A percentile compares a stretch with the other conserved stretches of the same genome.
phyloP scores from a whole-genome alignment of 441 rosid genomes.

The Erysimum cheiri region DNA sequence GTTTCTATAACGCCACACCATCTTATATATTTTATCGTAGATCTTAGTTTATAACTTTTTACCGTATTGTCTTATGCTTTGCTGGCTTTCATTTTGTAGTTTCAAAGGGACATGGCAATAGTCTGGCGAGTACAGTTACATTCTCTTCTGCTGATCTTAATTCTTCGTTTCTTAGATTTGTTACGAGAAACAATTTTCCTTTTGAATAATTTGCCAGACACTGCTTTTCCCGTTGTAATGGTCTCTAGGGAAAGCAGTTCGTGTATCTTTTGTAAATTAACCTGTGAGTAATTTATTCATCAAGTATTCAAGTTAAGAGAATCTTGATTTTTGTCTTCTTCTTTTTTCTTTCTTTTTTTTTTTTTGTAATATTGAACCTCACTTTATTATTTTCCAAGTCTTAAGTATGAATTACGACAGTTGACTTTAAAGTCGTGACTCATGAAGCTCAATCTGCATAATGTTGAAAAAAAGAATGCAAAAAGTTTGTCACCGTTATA shows the following conservation, averaged over 20 bases:
- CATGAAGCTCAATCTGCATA: background rate
- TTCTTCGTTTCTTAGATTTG: conserved; percentile 32
- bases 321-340: conserved; percentile 1
- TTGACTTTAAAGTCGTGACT: background rate
- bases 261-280: conserved; percentile 42
- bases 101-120: conserved; percentile 37
- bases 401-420: background rate
- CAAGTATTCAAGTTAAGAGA: conserved; percentile 20
- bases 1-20: conserved; percentile 10
- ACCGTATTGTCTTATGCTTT: background rate
- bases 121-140: conserved; percentile 40
- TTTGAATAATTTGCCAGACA: conserved; percentile 34
- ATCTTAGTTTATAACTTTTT: background rate
- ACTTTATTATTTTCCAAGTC: background rate
- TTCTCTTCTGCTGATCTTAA: conserved; percentile 24
- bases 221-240: conserved; percentile 33
- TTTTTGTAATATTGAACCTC: background rate
- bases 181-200: conserved; percentile 30
- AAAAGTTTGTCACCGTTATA: no score
- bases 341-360: no score
- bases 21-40: background rate
- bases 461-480: background rate
- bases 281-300: conserved; percentile 41
- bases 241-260: conserved; percentile 32
- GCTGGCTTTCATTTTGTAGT: conserved; percentile 28